phyloP scores from a whole-genome alignment of 2,329 filamentous ascomycete species.

The Akanthomyces muscarius region DNA sequence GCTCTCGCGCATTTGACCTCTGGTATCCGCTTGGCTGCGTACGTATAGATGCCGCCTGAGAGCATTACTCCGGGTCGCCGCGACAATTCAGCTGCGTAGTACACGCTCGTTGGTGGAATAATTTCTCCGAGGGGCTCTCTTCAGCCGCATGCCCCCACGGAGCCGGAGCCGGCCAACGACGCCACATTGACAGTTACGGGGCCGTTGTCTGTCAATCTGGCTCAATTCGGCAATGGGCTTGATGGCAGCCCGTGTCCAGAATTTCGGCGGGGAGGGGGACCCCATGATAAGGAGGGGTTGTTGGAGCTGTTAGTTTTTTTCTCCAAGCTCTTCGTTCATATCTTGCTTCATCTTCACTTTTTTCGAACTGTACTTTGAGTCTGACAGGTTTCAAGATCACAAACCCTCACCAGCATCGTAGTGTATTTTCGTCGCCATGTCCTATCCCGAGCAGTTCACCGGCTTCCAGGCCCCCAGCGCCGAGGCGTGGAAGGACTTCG shows the following conservation, averaged over 20 bases:
- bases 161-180: not conserved
- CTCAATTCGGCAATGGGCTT: not conserved
- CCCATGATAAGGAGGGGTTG: not conserved
- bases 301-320: not conserved
- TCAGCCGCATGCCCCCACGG: not conserved
- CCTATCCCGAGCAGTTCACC: conserved; percentile 56
- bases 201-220: not conserved
- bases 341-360: not conserved
- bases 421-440: conserved; percentile 14
- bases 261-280: not conserved
- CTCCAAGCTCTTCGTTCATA: not conserved
- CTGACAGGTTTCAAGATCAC: not conserved
- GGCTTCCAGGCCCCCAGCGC: conserved; percentile 57
- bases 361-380: not conserved
- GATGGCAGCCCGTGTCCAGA: not conserved
- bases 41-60: too few species aligned
- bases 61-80: not conserved
- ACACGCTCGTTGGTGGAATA: conserved; percentile 1
- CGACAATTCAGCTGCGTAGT: not conserved
- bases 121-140: not conserved
- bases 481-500: conserved; percentile 55
- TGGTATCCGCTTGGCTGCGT: not conserved
- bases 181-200: not conserved
- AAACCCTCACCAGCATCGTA: not conserved
- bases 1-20: not conserved